Evolutionary conservation across 1,139 yeast genomes (phyloP).

Genomic region (Pichia sp.): DNA sequence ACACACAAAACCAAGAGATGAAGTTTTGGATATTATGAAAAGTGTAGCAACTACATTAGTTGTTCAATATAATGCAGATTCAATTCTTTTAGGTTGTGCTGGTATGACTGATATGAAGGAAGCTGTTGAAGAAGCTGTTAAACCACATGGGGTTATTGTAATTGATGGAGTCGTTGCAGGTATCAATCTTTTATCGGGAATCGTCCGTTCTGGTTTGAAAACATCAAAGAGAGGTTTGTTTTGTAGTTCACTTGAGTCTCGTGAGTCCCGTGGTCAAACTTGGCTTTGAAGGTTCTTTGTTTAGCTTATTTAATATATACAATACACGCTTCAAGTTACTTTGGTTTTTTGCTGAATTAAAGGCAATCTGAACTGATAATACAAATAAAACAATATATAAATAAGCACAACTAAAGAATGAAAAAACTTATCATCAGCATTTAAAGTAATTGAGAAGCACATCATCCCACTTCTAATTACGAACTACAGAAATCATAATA

Average conservation of each 20-base stretch:
- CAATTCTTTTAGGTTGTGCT: slow-evolving; percentile 31
- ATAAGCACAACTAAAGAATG: no score
- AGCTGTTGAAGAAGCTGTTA: slow-evolving; percentile 28
- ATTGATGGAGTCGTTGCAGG: slow-evolving; percentile 29
- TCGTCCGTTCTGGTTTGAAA: slow-evolving; percentile 20
- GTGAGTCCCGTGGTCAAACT: slow-evolving; percentile 10
- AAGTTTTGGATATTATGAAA: slow-evolving; percentile 27
- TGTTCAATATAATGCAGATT: slow-evolving; percentile 29
- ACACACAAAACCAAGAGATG: slow-evolving; percentile 29
- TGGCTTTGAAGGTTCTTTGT: slow-evolving; percentile 1
- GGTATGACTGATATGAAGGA: slow-evolving; percentile 33
- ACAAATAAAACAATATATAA: no score
- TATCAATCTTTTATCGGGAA: slow-evolving; percentile 23
- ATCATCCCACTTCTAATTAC: slow-evolving; percentile 65
- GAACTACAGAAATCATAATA: slow-evolving; percentile 73
- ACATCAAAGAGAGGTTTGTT: slow-evolving; percentile 23
- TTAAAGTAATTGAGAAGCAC: slow-evolving; percentile 46
- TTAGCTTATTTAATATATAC: background rate
- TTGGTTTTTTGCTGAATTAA: no score
- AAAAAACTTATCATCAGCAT: no score
- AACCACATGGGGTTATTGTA: slow-evolving; percentile 20
- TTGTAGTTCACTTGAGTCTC: slow-evolving; percentile 15
- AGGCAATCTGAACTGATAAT: no score
- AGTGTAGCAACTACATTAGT: slow-evolving; percentile 25
- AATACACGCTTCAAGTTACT: background rate